phyloP scores from a whole-genome alignment of 345 rosid species.

The Physaria fendleri region DNA sequence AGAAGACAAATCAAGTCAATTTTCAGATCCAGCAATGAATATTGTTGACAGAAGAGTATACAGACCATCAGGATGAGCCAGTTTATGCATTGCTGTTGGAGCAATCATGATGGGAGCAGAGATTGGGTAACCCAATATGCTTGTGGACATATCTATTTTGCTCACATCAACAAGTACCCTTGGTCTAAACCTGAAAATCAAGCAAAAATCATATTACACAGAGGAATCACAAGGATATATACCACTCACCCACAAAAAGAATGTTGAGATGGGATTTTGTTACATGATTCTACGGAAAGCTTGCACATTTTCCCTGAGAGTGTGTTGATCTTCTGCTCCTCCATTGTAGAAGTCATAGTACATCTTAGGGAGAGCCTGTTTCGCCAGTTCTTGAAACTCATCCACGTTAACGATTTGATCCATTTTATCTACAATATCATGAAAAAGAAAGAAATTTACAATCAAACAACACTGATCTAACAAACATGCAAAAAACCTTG shows the following conservation, averaged over 20 bases:
- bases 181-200: conserved; percentile 54
- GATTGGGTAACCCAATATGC: conserved; percentile 48
- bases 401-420: conserved; percentile 54
- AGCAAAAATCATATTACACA: not conserved
- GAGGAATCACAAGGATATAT: too few species aligned
- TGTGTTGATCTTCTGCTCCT: conserved; percentile 75
- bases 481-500: too few species aligned
- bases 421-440: conserved; percentile 27
- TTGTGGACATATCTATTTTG: conserved; percentile 46
- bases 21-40: not conserved
- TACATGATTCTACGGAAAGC: conserved; percentile 65
- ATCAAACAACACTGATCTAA: not conserved
- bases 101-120: conserved; percentile 72
- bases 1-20: conserved; percentile 8
- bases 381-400: conserved; percentile 76
- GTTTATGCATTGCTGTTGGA: conserved; percentile 57
- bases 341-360: conserved; percentile 59
- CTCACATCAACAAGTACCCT: conserved; percentile 71
- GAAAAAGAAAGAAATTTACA: not conserved
- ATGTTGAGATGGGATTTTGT: not conserved
- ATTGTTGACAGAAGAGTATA: not conserved
- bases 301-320: conserved; percentile 54
- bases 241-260: too few species aligned
- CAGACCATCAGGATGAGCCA: conserved; percentile 73
- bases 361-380: conserved; percentile 69